Conservation (phyloP, 2,329 filamentous ascomycete genomes). For the Phialophora macrospora region DNA sequence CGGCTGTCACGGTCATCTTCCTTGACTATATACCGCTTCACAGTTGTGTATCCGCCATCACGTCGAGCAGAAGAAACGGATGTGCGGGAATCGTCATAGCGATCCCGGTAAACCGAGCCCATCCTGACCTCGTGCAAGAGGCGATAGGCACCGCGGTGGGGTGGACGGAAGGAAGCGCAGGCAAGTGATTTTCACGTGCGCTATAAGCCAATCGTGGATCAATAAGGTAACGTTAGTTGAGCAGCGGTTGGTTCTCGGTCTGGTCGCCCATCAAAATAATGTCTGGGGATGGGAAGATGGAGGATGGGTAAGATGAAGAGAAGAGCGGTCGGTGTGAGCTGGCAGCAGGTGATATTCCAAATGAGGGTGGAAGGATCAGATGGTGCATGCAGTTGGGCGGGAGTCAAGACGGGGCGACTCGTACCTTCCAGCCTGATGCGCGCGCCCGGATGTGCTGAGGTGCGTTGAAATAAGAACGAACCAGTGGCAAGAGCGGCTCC, state of each 20-base stretch:
- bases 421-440: constrained; percentile 16
- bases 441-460: constrained; percentile 9
- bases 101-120: constrained; percentile 43
- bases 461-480: neutral
- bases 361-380: constrained; percentile 25
- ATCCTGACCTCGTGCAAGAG: constrained; percentile 24
- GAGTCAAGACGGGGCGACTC: constrained; percentile 20
- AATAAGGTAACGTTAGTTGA: neutral
- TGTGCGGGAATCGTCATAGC: constrained; percentile 49
- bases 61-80: constrained; percentile 43
- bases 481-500: constrained; percentile 10
- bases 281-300: constrained; percentile 25
- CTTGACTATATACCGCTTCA: constrained; percentile 63
- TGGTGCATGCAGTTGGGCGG: constrained; percentile 22
- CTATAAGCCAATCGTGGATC: neutral
- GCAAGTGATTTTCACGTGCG: constrained; percentile 5
- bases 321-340: constrained; percentile 28
- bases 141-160: neutral
- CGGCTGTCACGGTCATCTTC: constrained; percentile 46
- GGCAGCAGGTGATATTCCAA: constrained; percentile 24
- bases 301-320: constrained; percentile 15
- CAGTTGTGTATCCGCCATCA: constrained; percentile 56
- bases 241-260: neutral
- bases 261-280: neutral
- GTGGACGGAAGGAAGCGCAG: neutral